A percentile compares a stretch with the other conserved stretches of the same genome.
Conservation (phyloP, 2,329 filamentous ascomycete genomes). For the Phaeosphaeriaceae sp. region DNA sequence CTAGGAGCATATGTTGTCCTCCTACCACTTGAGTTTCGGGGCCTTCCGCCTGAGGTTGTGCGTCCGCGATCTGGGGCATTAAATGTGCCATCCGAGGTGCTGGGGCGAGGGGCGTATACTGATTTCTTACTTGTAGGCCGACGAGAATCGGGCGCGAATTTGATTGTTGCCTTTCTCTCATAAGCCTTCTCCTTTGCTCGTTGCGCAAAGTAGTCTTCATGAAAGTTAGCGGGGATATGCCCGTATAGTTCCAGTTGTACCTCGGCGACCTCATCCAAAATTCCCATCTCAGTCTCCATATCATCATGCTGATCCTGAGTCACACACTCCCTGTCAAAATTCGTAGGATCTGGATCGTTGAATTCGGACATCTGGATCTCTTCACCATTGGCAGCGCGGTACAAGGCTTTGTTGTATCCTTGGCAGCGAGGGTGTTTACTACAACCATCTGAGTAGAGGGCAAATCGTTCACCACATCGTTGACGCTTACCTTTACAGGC, state of each 20-base stretch:
- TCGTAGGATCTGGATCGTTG: not conserved
- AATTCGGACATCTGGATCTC: not conserved
- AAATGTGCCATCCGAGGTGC: too few relatives aligned
- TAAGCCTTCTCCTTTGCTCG: not conserved
- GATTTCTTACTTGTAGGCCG: too few relatives aligned
- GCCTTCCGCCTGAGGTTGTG: too few relatives aligned
- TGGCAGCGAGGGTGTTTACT: not conserved
- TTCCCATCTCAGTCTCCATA: not conserved
- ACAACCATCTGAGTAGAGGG: not conserved
- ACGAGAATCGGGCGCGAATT: too few relatives aligned
- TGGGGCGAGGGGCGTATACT: too few relatives aligned
- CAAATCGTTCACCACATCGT: not conserved
- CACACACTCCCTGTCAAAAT: too few relatives aligned
- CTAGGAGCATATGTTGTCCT: not conserved
- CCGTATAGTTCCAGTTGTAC: not conserved
- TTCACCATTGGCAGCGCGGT: not conserved
- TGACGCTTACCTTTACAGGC: not conserved
- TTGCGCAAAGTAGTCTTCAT: not conserved
- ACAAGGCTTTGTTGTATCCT: not conserved
- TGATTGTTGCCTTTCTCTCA: not conserved
- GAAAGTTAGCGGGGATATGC: not conserved
- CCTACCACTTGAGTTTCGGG: too few relatives aligned
- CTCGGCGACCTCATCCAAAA: not conserved
- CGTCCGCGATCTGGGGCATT: too few relatives aligned
- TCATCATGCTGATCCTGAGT: not conserved